These are phyloP conservation scores for Volvox africanus DNA, from an alignment of 139 green algal genomes.

Conservation along the genomic window DNA sequence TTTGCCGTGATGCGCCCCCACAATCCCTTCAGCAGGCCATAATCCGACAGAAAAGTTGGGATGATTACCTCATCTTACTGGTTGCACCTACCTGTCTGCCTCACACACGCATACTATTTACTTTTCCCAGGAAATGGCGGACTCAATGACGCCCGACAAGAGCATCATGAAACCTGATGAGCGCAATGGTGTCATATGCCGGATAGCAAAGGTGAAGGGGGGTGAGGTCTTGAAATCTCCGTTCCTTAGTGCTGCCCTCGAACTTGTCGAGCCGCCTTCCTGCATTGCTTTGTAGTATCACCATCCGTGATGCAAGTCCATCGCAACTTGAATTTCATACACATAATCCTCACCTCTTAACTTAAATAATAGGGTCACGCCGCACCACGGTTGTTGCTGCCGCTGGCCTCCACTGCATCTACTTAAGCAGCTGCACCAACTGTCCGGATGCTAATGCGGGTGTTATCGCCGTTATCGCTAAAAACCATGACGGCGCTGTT, in stretches of 20 bases:
- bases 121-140: constrained; percentile 74
- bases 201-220: constrained; percentile 72
- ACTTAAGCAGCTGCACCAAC: too few relatives aligned
- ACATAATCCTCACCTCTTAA: too few relatives aligned
- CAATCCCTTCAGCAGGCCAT: too few relatives aligned
- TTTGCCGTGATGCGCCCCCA: too few relatives aligned
- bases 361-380: too few relatives aligned
- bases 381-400: too few relatives aligned
- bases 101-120: neutral
- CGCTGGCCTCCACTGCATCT: too few relatives aligned
- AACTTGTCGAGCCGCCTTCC: neutral
- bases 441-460: too few relatives aligned
- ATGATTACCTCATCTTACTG: too few relatives aligned
- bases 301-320: neutral
- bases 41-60: too few relatives aligned
- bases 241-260: neutral
- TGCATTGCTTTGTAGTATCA: neutral
- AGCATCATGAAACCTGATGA: constrained; percentile 56
- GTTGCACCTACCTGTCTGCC: too few relatives aligned
- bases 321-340: neutral
- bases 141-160: constrained; percentile 80
- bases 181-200: constrained; percentile 62
- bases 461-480: neutral
- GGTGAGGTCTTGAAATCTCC: neutral
- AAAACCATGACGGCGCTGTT: neutral